Evolutionary conservation across 768 basidiomycete genomes (phyloP).

Genomic region (Pholiota conissans): DNA sequence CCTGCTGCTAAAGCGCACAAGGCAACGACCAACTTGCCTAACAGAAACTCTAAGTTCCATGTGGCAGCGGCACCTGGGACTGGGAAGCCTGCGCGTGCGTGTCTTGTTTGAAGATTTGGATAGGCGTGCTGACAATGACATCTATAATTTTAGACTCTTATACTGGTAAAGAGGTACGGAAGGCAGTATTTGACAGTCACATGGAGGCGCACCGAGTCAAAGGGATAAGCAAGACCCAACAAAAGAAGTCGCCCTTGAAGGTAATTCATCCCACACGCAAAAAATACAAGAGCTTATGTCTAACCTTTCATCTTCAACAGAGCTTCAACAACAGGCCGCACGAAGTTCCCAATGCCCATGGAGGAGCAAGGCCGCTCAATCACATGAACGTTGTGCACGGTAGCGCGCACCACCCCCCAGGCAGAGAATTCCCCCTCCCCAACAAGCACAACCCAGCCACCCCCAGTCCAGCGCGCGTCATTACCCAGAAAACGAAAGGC

Average conservation of each 20-base stretch:
- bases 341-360: no score
- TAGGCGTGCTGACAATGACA: no score
- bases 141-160: background rate
- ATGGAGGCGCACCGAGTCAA: background rate
- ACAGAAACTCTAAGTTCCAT: background rate
- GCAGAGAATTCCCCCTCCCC: background rate
- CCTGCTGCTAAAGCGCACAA: no score
- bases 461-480: background rate
- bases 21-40: background rate
- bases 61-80: background rate
- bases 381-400: no score
- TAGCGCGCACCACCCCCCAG: background rate
- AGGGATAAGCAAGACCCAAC: background rate
- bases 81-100: background rate
- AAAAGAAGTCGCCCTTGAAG: background rate
- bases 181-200: background rate
- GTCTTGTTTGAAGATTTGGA: no score
- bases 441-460: background rate
- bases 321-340: no score
- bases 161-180: background rate
- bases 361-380: no score
- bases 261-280: background rate
- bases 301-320: no score
- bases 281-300: no score
- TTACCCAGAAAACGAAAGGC: background rate